Conservation (phyloP, 2,329 filamentous ascomycete genomes). For the Colletotrichum lini region DNA sequence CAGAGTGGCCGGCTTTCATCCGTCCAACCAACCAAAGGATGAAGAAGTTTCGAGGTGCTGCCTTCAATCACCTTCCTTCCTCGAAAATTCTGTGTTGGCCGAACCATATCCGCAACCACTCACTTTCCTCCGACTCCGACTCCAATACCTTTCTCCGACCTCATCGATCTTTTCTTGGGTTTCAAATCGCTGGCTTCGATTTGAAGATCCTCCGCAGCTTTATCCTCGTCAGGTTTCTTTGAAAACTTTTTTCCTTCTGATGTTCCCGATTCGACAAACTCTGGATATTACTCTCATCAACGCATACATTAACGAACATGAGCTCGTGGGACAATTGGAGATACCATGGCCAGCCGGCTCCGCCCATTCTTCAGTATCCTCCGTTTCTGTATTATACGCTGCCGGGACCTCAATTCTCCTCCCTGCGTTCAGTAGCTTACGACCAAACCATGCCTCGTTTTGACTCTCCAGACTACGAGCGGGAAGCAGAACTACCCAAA, state of each 20-base stretch:
- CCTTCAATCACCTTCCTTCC: conserved; percentile 1
- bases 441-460: background rate
- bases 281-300: background rate
- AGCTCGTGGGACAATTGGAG: conserved; percentile 1
- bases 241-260: background rate
- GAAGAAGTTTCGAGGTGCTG: conserved; percentile 8
- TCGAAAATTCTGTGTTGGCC: background rate
- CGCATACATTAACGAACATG: background rate
- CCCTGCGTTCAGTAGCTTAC: background rate
- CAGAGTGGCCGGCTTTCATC: background rate
- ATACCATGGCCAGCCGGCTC: background rate
- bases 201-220: background rate
- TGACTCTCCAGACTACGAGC: background rate
- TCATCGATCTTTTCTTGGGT: background rate
- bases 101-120: background rate
- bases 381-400: background rate
- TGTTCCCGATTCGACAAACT: background rate
- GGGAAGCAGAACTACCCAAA: background rate
- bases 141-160: background rate
- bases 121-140: conserved; percentile 3
- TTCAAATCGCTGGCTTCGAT: conserved; percentile 7
- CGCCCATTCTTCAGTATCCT: background rate
- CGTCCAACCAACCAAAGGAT: background rate
- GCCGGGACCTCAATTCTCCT: background rate
- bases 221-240: background rate